Evolutionary conservation across 2,329 filamentous ascomycete genomes (phyloP).

Genomic region (Hawksworthiomyces lignivorus): DNA sequence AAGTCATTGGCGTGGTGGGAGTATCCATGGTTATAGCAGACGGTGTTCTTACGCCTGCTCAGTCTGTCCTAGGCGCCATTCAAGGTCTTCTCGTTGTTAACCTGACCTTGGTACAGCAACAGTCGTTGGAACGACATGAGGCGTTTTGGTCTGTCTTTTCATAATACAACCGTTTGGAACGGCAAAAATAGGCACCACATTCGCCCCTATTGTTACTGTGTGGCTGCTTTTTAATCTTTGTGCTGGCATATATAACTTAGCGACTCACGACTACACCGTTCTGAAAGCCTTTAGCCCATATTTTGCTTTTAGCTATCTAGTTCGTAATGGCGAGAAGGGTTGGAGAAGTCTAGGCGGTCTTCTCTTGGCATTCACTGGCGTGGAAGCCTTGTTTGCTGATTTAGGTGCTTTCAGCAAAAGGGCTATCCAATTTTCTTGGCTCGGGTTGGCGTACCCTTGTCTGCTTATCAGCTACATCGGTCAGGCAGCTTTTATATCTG

Average conservation of each 20-base stretch:
- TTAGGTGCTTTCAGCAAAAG: slow-evolving; percentile 64
- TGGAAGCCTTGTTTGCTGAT: slow-evolving; percentile 74
- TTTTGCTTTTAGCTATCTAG: slow-evolving; percentile 54
- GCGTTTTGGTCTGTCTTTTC: slow-evolving; percentile 57
- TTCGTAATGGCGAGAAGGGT: slow-evolving; percentile 49
- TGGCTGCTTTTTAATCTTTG: slow-evolving; percentile 58
- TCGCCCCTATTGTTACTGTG: slow-evolving; percentile 59
- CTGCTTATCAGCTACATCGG: slow-evolving; percentile 59
- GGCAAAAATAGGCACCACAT: slow-evolving; percentile 47
- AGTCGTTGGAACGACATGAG: slow-evolving; percentile 57
- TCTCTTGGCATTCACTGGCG: slow-evolving; percentile 66
- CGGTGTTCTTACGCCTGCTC: slow-evolving; percentile 60
- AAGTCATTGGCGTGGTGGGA: slow-evolving; percentile 55
- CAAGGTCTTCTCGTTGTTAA: slow-evolving; percentile 54
- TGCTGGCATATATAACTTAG: slow-evolving; percentile 58
- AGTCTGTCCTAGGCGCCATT: slow-evolving; percentile 62
- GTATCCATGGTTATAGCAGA: slow-evolving; percentile 59
- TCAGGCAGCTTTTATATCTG: slow-evolving; percentile 65
- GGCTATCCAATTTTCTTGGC: slow-evolving; percentile 68
- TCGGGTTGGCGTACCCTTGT: slow-evolving; percentile 61
- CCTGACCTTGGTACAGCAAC: slow-evolving; percentile 46
- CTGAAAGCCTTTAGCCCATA: slow-evolving; percentile 50
- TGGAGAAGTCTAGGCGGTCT: slow-evolving; percentile 65
- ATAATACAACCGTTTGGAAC: slow-evolving; percentile 58
- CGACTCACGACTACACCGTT: slow-evolving; percentile 43